Percentiles rank a stretch among this genome's conserved stretches.
Conservation (phyloP, 257 asterid species). For the Solanum acaule region DNA sequence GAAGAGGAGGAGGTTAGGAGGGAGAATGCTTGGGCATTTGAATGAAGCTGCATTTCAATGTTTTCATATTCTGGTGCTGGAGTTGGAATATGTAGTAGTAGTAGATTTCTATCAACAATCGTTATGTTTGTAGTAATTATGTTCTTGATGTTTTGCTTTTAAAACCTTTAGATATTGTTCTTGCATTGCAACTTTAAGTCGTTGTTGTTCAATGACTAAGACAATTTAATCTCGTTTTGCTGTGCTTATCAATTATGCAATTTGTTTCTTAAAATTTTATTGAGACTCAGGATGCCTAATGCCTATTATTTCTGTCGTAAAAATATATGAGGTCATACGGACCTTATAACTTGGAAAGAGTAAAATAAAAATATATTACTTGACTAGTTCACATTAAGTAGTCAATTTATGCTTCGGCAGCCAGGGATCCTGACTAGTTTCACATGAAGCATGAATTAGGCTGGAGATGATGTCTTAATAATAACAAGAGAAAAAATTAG, state of each 20-base stretch:
- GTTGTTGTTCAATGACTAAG: not conserved
- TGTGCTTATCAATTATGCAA: not conserved
- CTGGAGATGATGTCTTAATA: no score
- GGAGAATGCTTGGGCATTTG: constrained; percentile 72
- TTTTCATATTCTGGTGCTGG: not conserved
- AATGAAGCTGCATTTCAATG: constrained; percentile 15
- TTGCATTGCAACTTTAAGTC: not conserved
- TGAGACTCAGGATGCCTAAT: no score
- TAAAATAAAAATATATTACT: no score
- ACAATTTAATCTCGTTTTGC: not conserved
- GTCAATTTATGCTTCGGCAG: no score
- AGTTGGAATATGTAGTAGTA: not conserved
- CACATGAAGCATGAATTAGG: no score
- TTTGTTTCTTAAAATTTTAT: not conserved
- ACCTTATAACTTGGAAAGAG: no score
- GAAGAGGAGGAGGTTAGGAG: constrained; percentile 63
- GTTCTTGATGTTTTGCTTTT: not conserved
- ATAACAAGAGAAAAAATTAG: not conserved
- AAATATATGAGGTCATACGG: no score
- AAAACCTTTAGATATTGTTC: not conserved
- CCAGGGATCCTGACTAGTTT: no score
- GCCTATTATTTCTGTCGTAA: no score
- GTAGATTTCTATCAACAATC: not conserved
- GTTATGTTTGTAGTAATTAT: not conserved
- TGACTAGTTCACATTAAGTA: no score